These are phyloP conservation scores for Fusarium sp. DNA, from an alignment of 2,329 filamentous ascomycete species.

Conservation along the genomic window DNA sequence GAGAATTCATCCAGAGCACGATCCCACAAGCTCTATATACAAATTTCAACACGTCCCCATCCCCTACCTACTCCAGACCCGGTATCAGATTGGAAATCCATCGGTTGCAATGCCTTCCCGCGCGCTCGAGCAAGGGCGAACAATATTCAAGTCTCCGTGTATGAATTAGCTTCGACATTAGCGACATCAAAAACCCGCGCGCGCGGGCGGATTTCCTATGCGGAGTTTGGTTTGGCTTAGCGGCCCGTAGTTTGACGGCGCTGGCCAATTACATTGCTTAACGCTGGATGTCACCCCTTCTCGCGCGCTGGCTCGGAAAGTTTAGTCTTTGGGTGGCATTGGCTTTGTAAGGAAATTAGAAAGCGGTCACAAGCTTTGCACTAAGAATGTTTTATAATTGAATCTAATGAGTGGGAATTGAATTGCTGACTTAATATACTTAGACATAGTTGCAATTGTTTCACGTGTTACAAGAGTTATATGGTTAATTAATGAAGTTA, in stretches of 20 bases:
- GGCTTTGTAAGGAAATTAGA: conserved; percentile 13
- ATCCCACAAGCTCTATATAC: conserved; percentile 18
- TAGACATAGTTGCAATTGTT: no score
- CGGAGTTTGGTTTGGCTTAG: neutral
- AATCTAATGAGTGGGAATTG: no score
- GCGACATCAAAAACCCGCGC: neutral
- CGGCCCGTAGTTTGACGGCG: neutral
- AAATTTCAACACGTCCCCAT: conserved; percentile 1
- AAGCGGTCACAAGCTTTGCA: conserved; percentile 7
- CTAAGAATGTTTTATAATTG: no score
- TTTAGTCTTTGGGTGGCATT: neutral
- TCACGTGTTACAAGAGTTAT: no score
- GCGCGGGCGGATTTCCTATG: neutral
- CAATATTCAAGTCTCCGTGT: conserved; percentile 2
- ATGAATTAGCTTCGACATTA: neutral
- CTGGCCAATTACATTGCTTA: conserved; percentile 1
- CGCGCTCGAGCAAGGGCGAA: neutral
- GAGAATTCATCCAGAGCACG: conserved; percentile 3
- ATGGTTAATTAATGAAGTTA: no score
- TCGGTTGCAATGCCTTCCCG: neutral
- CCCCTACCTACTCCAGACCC: conserved; percentile 9
- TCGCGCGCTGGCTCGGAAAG: conserved; percentile 10
- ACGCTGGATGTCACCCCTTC: conserved; percentile 4
- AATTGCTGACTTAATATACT: no score
- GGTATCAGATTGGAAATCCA: conserved; percentile 15